Evolutionary conservation across 1,139 yeast species (phyloP).

Genomic region (Kazachstania sp.): DNA sequence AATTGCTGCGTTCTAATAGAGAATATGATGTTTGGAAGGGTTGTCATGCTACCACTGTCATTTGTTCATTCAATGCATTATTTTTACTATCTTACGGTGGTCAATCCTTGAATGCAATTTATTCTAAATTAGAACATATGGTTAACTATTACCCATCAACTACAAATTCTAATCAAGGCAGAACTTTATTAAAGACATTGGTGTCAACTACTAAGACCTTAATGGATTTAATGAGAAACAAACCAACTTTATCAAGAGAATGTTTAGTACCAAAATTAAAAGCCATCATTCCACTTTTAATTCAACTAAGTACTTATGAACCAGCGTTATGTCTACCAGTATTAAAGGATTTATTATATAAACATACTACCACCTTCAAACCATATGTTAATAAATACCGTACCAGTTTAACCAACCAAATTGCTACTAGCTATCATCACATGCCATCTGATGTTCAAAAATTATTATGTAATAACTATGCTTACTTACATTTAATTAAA

Average conservation of each 20-base stretch:
- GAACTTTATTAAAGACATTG: constrained; percentile 39
- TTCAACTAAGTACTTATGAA: constrained; percentile 33
- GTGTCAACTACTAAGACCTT: constrained; percentile 43
- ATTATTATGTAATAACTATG: constrained; percentile 44
- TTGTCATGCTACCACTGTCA: constrained; percentile 44
- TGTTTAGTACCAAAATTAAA: constrained; percentile 73
- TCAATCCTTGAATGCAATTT: constrained; percentile 45
- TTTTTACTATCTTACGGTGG: constrained; percentile 52
- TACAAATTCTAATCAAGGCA: constrained; percentile 26
- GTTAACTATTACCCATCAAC: constrained; percentile 22
- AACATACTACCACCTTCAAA: constrained; percentile 73
- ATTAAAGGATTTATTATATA: constrained; percentile 41
- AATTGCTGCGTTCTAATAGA: constrained; percentile 44
- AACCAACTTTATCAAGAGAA: constrained; percentile 79
- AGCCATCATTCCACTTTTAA: constrained; percentile 46
- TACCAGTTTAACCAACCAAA: constrained; percentile 35
- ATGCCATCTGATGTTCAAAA: constrained; percentile 36
- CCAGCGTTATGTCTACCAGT: constrained; percentile 40
- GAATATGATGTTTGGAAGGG: constrained; percentile 56
- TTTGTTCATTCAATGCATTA: constrained; percentile 43
- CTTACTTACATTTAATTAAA: constrained; percentile 54
- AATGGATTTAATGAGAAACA: constrained; percentile 57
- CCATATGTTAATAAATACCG: constrained; percentile 64
- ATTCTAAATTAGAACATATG: constrained; percentile 41
- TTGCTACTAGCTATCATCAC: constrained; percentile 32